Evolutionary conservation across 1,284 basidiomycete species (phyloP).

Genomic region (Bjerkandera adusta): DNA sequence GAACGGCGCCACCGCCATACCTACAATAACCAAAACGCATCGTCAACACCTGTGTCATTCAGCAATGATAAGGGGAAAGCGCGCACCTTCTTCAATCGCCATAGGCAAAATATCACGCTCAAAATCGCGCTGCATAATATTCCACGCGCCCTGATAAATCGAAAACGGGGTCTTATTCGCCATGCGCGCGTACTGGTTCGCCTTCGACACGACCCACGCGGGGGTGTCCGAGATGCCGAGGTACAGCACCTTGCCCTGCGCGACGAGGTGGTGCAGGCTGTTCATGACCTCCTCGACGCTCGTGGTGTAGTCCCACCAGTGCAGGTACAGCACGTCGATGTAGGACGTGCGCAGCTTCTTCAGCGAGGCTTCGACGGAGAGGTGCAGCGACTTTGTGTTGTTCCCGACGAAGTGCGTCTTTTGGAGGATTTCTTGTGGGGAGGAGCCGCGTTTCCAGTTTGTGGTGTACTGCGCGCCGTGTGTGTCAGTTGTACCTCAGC

Average conservation of each 20-base stretch:
- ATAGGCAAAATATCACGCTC: constrained; percentile 55
- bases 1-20: constrained; percentile 25
- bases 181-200: constrained; percentile 30
- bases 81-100: constrained; percentile 37
- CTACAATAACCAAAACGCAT: neutral
- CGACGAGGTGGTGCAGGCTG: constrained; percentile 12
- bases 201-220: constrained; percentile 29
- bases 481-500: neutral
- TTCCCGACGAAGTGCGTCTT: constrained; percentile 7
- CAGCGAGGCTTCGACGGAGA: constrained; percentile 9
- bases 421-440: constrained; percentile 14
- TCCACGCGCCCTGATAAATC: constrained; percentile 57
- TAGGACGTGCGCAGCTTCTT: constrained; percentile 12
- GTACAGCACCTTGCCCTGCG: constrained; percentile 13
- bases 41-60: neutral
- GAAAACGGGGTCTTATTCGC: constrained; percentile 48
- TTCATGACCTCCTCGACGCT: constrained; percentile 13
- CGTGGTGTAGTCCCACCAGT: constrained; percentile 14
- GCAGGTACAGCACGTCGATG: constrained; percentile 11
- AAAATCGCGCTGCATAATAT: constrained; percentile 43
- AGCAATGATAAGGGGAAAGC: neutral
- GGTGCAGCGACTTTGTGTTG: constrained; percentile 10
- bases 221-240: constrained; percentile 30
- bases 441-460: constrained; percentile 24
- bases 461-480: constrained; percentile 28